Base-by-base conservation (phyloP, 2,329 filamentous ascomycete species). In the Phialophora expanda region DNA sequence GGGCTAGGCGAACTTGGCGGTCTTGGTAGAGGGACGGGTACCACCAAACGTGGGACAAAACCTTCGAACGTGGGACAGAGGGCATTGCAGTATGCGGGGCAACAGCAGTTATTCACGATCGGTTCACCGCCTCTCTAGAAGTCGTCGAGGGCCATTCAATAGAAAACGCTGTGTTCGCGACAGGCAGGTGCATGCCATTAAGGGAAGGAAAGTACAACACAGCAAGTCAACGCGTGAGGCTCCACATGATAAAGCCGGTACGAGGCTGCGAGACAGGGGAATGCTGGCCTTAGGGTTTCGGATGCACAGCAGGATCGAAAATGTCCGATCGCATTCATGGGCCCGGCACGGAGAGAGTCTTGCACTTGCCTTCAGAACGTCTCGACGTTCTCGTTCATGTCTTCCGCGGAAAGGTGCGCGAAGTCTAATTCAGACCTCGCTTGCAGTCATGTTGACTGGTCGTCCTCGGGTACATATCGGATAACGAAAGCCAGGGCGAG, bases 191-290 rank as follows among this genome's bases (percentile, higher is more conserved):
- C 46, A 50, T 17, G 4, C 6, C 46, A 3, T n/a, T 8, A 11
- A 8, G n/a, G 24, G n/a, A 50, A 12, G 20, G 46, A 26, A 26
- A 26, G 14, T 51, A 17, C 26, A 20, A 26, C 22, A 51, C 0
- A 17, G 14, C 4, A 7, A n/a, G 48, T 26, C 24, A 32, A 24
- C 20, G 38, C 20, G 4, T n/a, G 8, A 4, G 34, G 55, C 17
- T 41, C 55, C 55, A 44, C 55, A 41, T 26, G 9, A 26, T n/a
- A 44, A 46, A 12, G 3, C 20, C 32, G 32, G 24, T 20, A 26
- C 55, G 46, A 57, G 55, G 55, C 55, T 57, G 55, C n/a, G 32
- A 8, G 12, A 44, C 22, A 57, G 34, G 55, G 53, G 55, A n/a
- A 17, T 22, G 20, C n/a, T 14, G 22, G 28, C 30, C 34, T 34